Percentiles rank a stretch among this genome's conserved stretches.
phyloP scores from a whole-genome alignment of 1,284 basidiomycete genomes.

The Abortiporus biennis region DNA sequence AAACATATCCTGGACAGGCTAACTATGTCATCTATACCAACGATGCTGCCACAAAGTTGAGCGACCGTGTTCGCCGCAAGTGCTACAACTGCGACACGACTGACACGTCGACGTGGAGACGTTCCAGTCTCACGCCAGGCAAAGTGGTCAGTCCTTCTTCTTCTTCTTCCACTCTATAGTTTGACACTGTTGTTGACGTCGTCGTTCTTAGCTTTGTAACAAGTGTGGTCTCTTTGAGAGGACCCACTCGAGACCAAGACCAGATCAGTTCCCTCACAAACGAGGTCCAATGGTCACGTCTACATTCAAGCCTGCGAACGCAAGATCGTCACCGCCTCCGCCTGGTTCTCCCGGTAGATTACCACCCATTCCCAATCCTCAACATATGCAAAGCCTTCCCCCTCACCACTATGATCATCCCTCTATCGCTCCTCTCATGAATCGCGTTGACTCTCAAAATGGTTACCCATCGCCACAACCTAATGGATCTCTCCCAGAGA shows the following conservation, averaged over 20 bases:
- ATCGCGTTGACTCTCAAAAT: conserved; percentile 14
- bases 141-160: conserved; percentile 59
- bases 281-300: conserved; percentile 55
- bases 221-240: conserved; percentile 81
- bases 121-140: conserved; percentile 69
- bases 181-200: background rate
- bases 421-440: conserved; percentile 38
- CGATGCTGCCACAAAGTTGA: conserved; percentile 71
- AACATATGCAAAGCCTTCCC: conserved; percentile 25
- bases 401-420: conserved; percentile 44
- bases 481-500: conserved; percentile 17
- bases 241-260: conserved; percentile 72
- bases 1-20: conserved; percentile 29
- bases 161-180: conserved; percentile 3
- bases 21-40: conserved; percentile 54
- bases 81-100: conserved; percentile 82
- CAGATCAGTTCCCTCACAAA: conserved; percentile 77
- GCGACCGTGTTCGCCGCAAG: conserved; percentile 63
- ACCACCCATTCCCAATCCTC: conserved; percentile 16
- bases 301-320: conserved; percentile 25
- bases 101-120: conserved; percentile 78
- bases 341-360: conserved; percentile 24
- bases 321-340: conserved; percentile 25
- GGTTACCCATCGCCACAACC: conserved; percentile 6
- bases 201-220: conserved; percentile 64